Evolutionary conservation across 139 green algal species (phyloP).

Genomic region (Closterium sp.): DNA sequence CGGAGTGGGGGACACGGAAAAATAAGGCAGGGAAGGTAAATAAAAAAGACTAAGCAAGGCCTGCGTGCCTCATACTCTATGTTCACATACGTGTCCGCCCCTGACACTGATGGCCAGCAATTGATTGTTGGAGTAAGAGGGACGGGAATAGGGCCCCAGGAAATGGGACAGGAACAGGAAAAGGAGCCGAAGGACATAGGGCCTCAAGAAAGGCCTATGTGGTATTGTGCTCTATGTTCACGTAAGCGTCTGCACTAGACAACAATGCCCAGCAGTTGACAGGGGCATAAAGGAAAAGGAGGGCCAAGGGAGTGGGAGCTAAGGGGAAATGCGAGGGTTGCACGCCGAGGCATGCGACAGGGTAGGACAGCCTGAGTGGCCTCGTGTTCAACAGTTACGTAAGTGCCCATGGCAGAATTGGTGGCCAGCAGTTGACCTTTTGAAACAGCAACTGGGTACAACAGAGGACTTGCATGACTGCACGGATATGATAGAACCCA

Average conservation of each 20-base stretch:
- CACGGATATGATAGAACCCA: too few species aligned
- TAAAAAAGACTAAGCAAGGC: constrained; percentile 71
- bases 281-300: constrained; percentile 18
- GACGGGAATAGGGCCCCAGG: too few species aligned
- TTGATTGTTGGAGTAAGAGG: constrained; percentile 69
- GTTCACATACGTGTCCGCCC: constrained; percentile 90
- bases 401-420: too few species aligned
- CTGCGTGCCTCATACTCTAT: constrained; percentile 92
- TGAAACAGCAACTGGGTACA: too few species aligned
- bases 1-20: neutral
- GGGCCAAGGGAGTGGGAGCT: constrained; percentile 65
- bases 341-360: too few species aligned
- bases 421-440: too few species aligned
- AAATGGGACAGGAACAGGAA: too few species aligned
- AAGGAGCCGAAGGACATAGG: too few species aligned
- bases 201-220: constrained; percentile 61
- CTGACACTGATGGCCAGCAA: constrained; percentile 90
- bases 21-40: constrained; percentile 60
- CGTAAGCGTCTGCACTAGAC: constrained; percentile 79
- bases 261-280: constrained; percentile 96
- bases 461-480: too few species aligned
- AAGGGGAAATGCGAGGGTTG: too few species aligned
- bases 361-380: too few species aligned
- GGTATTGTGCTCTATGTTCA: constrained; percentile 98
- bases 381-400: too few species aligned